phyloP scores from a whole-genome alignment of 1,284 basidiomycete genomes.

The Ganoderma boninense region DNA sequence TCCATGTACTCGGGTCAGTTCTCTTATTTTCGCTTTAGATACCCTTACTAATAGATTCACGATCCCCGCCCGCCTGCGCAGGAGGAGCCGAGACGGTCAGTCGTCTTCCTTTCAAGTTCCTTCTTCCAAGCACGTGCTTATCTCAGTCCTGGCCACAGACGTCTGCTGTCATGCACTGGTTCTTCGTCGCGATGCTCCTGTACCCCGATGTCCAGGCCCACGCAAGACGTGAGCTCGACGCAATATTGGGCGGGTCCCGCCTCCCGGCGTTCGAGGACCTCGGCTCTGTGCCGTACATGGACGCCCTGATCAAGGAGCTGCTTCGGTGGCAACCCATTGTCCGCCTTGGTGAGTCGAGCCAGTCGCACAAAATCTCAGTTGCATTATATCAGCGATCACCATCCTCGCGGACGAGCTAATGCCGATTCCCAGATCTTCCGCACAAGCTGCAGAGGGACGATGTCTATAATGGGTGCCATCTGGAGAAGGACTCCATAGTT shows the following conservation, averaged over 20 bases:
- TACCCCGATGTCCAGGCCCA: slow-evolving; percentile 39
- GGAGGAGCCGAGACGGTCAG: slow-evolving; percentile 19
- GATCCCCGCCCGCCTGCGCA: background rate
- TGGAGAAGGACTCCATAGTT: slow-evolving; percentile 25
- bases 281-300: slow-evolving; percentile 39
- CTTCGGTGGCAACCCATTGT: slow-evolving; percentile 40
- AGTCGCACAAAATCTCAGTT: too few relatives aligned
- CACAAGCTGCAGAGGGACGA: slow-evolving; percentile 21
- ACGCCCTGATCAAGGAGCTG: slow-evolving; percentile 42
- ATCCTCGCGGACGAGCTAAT: too few relatives aligned
- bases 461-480: slow-evolving; percentile 18
- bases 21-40: too few relatives aligned
- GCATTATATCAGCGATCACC: too few relatives aligned
- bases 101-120: too few relatives aligned
- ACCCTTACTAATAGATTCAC: background rate
- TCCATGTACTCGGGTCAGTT: slow-evolving; percentile 36
- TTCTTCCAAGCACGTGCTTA: too few relatives aligned
- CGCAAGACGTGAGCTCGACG: slow-evolving; percentile 43
- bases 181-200: slow-evolving; percentile 43
- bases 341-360: slow-evolving; percentile 15
- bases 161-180: slow-evolving; percentile 24
- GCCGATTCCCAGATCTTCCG: slow-evolving; percentile 12
- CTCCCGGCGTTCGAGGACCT: slow-evolving; percentile 43
- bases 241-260: slow-evolving; percentile 33
- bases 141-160: too few relatives aligned